Percentiles rank a stretch among this genome's conserved stretches.
Conservation (phyloP, 108 stramenopile species). For the Stephanodiscus triporus region DNA sequence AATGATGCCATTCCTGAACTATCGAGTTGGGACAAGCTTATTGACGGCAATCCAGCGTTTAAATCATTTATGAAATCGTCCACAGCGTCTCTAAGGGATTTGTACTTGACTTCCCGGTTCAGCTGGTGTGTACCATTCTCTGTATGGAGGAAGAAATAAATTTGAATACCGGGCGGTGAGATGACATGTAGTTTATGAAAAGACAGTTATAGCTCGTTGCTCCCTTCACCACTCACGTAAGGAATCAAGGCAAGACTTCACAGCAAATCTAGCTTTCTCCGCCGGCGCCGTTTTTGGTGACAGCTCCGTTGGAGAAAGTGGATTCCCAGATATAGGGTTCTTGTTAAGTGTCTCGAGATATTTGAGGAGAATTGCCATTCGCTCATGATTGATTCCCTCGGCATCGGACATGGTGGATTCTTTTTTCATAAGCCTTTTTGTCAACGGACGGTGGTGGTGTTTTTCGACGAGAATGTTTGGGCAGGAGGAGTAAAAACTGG, state of each 20-base stretch:
- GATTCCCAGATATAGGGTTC: conserved; percentile 40
- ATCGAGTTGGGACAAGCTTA: conserved; percentile 26
- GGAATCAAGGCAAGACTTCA: conserved; percentile 32
- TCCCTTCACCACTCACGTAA: conserved; percentile 21
- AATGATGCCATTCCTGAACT: conserved; percentile 25
- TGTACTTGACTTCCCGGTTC: conserved; percentile 1
- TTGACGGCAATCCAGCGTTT: conserved; percentile 17
- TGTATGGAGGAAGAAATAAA: background rate
- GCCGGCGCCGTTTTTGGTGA: conserved; percentile 33
- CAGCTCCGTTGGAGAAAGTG: conserved; percentile 28
- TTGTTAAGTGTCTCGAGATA: conserved; percentile 39
- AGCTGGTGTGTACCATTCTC: background rate
- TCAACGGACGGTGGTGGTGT: conserved; percentile 36
- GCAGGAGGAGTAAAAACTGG: background rate
- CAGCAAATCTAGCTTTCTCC: conserved; percentile 31
- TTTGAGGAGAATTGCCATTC: conserved; percentile 36
- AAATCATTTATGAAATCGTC: conserved; percentile 43
- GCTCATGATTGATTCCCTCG: conserved; percentile 43
- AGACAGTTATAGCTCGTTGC: background rate
- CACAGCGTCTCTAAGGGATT: conserved; percentile 25
- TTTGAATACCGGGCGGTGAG: background rate
- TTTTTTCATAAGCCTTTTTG: conserved; percentile 37
- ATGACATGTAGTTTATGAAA: background rate
- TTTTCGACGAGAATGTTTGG: conserved; percentile 19
- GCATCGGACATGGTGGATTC: conserved; percentile 44